A percentile compares a stretch with the other conserved stretches of the same genome.
Evolutionary conservation across 148 eudicot species (phyloP).

Genomic region (Amaranthus palmeri): DNA sequence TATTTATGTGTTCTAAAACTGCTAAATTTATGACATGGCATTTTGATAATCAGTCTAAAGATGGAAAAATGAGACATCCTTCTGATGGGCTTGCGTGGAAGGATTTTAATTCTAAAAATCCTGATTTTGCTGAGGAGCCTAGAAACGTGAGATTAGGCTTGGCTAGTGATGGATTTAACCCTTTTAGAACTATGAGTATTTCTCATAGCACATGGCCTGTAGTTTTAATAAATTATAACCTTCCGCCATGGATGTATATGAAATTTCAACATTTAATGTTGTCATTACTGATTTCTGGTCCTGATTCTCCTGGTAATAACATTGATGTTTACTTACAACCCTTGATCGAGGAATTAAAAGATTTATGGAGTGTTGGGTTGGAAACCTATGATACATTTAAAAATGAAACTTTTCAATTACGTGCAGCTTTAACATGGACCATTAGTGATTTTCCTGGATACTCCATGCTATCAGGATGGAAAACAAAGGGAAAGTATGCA

Average conservation of each 20-base stretch:
- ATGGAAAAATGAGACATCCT: conserved; percentile 7
- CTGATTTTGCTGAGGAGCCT: too few species aligned
- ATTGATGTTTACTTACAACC: background rate
- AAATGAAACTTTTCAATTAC: conserved; percentile 6
- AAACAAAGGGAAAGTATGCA: conserved; percentile 7
- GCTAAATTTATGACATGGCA: conserved; percentile 9
- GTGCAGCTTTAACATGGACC: background rate
- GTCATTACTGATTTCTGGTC: background rate
- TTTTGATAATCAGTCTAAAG: background rate
- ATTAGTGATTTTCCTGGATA: conserved; percentile 17
- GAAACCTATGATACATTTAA: conserved; percentile 14
- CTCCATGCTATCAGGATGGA: conserved; percentile 12
- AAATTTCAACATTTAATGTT: conserved; percentile 2
- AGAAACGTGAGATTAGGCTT: too few species aligned
- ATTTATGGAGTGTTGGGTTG: conserved; percentile 5
- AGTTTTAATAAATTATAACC: conserved; percentile 3
- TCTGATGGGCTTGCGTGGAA: background rate
- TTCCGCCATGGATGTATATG: conserved; percentile 13
- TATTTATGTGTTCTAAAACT: conserved; percentile 9
- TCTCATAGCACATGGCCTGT: background rate
- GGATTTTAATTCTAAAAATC: background rate
- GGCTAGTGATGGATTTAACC: background rate
- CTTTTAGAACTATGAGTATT: background rate
- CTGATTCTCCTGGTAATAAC: background rate
- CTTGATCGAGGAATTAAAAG: conserved; percentile 10